Evolutionary conservation across 768 basidiomycete species (phyloP), one percentile per base, ranked within the genome.

Genomic region (Dictyophora rubrovolvata): DNA sequence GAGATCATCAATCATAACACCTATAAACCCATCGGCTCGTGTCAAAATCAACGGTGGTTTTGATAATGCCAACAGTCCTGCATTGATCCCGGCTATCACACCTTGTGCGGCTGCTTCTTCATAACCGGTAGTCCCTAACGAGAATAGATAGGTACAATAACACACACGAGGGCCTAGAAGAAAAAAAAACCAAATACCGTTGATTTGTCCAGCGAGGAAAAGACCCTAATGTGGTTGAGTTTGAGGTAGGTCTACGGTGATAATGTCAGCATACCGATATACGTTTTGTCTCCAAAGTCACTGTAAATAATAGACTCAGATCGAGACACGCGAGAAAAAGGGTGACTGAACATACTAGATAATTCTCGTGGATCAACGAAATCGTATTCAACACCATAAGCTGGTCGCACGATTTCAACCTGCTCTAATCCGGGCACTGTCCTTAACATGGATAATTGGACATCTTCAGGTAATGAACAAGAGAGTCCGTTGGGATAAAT

Each of bases 31-130:
- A 64, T 95, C 89, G 5, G 90, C 89, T n/a, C 93, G 81, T 11
- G 84, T 82, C 35, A 94, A 68, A 1, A 83, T 65, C 17, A 95
- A 68, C 0, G 86, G 81, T 1, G 80, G 73, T 46, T 73, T 76
- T 14, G 72, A 67, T 2, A 75, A 73, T 8, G 89, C 84, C 0
- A 82, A 73, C 1, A 92, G 76, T 0, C 89, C 93, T 0, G 93
- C 93, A 58, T 95, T 94, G 54, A 89, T 84, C 1, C 93, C 92
- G 1, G 92, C 93, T 0, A 95, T 71, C n/a, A 82, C 74, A 9
- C 93, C 93, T 68, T 94, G 93, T 3, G 89, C 90, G 1, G 89
- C 93, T 1, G 93, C 93, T 72, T 95, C 93, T 68, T 95, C 93
- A 67, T 95, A 95, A 5, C 93, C 93, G 1, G 93, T 95, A 0